Base-by-base conservation (phyloP, 257 asterid species). In the Leptodermis oblonga region DNA sequence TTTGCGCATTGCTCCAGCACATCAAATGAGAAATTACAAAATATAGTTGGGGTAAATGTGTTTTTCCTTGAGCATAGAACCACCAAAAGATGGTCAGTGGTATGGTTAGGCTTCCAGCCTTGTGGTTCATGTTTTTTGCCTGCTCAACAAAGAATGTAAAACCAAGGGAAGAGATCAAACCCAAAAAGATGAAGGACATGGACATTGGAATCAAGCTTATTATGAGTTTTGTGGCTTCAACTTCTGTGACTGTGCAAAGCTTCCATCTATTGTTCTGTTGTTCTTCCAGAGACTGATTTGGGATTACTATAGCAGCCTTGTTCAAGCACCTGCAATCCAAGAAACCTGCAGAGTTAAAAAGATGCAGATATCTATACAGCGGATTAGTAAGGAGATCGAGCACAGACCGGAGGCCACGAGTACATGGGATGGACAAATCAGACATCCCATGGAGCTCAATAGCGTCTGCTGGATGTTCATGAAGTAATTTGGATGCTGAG, bases 301-400 rank as follows among this genome's bases (percentile, higher is more conserved):
- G 82, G 45, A 78, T 49, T 33, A 74, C 67, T 58, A 78, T 60
- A 22, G 82, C 79, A 56, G 76, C 82, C 73, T 67, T 78, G 73
- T 74, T 73, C 22, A 74, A 42, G 70, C 73, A 70, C 67, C 76
- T 73, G 68, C 56, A 15, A 46, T 39, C 54, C 70, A 43, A 62
- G 23, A 63, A 68, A 60, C 34, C 31, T 31, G 41, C 18, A 28
- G 30, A 13, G 23, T 20, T 4, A 0, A 18, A 45, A 65, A 42
- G 7, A 65, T 65, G 25, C 53, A 23, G 20, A n/a, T n/a, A n/a
- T n/a, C n/a, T 20, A 13, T 10, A 20, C 14, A n/a, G 11, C 18
- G 46, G 46, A 28, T 1, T 25, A 55, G 17, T 9, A 0, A 17
- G 48, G 59, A 23, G 33, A 18, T 26, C 65, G 25, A 52, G 55